A percentile compares a stretch with the other conserved stretches of the same genome.
Conservation (phyloP, 2,329 filamentous ascomycete species). For the Allantophomopsis lycopodina region DNA sequence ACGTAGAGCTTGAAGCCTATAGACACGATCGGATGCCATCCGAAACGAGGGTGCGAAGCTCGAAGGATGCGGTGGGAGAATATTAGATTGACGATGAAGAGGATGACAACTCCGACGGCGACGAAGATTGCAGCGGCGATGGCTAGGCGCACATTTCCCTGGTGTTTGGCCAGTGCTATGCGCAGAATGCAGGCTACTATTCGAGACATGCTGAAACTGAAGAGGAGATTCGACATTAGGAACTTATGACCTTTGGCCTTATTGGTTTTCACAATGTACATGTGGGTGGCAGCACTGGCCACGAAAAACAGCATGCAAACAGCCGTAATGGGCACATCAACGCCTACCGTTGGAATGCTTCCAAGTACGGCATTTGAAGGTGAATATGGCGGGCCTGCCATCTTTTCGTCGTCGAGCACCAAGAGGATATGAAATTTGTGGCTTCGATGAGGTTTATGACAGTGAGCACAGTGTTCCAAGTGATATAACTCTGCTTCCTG, state of each 20-base stretch:
- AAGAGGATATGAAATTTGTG: no score
- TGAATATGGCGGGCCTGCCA: conserved; percentile 6
- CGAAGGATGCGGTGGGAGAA: conserved; percentile 65
- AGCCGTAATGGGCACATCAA: conserved; percentile 52
- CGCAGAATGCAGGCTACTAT: conserved; percentile 21
- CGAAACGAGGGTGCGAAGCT: conserved; percentile 55
- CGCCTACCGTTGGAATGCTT: conserved; percentile 35
- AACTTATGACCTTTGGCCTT: conserved; percentile 39
- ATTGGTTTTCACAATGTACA: conserved; percentile 43
- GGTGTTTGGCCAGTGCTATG: conserved; percentile 43
- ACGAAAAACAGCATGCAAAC: conserved; percentile 49
- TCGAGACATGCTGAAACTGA: conserved; percentile 38
- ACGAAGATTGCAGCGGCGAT: conserved; percentile 2
- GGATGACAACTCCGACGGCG: conserved; percentile 37
- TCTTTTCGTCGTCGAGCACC: no score
- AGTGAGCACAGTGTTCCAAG: no score
- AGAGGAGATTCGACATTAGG: conserved; percentile 39
- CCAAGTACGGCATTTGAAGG: conserved; percentile 34
- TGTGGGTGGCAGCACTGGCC: conserved; percentile 36
- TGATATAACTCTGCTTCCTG: no score
- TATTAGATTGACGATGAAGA: conserved; percentile 66
- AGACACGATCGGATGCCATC: conserved; percentile 46
- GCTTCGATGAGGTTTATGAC: no score
- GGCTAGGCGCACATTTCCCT: background rate
- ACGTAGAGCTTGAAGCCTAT: conserved; percentile 43